Evolutionary conservation across 1,284 basidiomycete species (phyloP), one percentile per base, ranked within the genome.

Genomic region (Naganishia cerealis): DNA sequence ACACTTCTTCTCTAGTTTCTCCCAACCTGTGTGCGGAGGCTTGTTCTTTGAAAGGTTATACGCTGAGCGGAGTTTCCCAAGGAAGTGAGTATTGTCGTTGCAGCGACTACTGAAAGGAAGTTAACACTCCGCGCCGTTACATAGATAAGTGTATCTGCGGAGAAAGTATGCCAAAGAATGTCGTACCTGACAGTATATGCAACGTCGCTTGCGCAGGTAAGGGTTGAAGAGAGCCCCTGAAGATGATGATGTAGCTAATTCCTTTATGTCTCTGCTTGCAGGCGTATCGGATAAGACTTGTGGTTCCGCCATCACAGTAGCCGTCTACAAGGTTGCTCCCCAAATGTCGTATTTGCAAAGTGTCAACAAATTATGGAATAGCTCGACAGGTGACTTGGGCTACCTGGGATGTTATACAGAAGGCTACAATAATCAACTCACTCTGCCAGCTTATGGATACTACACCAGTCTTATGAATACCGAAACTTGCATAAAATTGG

Each of bases 381-480:
- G 67, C n/a, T 57, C 67, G 3, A 56, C 67, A 36, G 70, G 72
- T 63, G 57, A 68, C 5, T 56, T 66, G 8, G 73, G 73, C 3
- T 74, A 71, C 63, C 69, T 70, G 2, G 73, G 72, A 16, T 74
- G 73, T 66, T 74, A 65, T 65, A 38, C 66, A 29, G 73, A 74
- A 52, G 73, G 72, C 15, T 53, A 46, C 42, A 57, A 57, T 8
- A 55, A 50, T 9, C 26, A 18, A n/a, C 50, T 53, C 18, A 57
- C 55, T 42, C 56, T 57, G 10, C 55, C 55, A 8, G 40, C 42
- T 8, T 67, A 67, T 33, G 29, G 29, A 13, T 67, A 18, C 21
- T 57, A 57, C 18, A 52, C 55, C 65, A 67, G 56, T 43, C 55
- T 52, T 8, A 63, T 63, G 61, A 63, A 33, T 33, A 53, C 50